These are phyloP conservation scores for Saturnispora diversa DNA, from an alignment of 805 yeast genomes.

Conservation along the genomic window DNA sequence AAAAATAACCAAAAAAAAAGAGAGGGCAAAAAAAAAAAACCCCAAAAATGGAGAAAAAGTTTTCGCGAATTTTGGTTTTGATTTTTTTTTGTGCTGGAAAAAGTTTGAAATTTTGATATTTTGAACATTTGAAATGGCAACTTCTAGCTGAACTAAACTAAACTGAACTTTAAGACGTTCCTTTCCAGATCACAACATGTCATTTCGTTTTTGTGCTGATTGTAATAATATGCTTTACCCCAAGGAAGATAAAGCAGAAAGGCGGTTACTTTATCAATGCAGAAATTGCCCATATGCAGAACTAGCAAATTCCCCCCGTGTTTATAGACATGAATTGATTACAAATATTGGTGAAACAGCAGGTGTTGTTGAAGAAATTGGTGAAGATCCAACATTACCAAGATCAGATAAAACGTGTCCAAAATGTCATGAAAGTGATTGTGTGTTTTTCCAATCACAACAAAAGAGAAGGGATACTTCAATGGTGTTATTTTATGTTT, in stretches of 20 bases:
- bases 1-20: neutral
- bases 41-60: neutral
- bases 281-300: constrained; percentile 93
- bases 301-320: constrained; percentile 78
- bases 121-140: neutral
- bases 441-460: constrained; percentile 95
- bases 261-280: constrained; percentile 77
- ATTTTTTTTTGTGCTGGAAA: too few species aligned
- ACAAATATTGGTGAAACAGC: constrained; percentile 93
- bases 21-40: neutral
- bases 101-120: neutral
- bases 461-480: constrained; percentile 92
- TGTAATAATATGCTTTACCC: constrained; percentile 99
- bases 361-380: constrained; percentile 93
- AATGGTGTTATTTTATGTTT: constrained; percentile 90
- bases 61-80: constrained; percentile 4
- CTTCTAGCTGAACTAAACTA: too few species aligned
- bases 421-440: constrained; percentile 74
- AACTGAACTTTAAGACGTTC: too few species aligned
- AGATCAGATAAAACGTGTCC: constrained; percentile 93
- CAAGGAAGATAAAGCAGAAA: constrained; percentile 78
- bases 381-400: constrained; percentile 96
- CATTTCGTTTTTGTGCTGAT: constrained; percentile 92
- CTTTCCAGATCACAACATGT: too few species aligned
- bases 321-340: constrained; percentile 86